These are phyloP conservation scores for Phellinidium pouzarii DNA, from an alignment of 1,284 basidiomycete genomes.

Conservation along the genomic window DNA sequence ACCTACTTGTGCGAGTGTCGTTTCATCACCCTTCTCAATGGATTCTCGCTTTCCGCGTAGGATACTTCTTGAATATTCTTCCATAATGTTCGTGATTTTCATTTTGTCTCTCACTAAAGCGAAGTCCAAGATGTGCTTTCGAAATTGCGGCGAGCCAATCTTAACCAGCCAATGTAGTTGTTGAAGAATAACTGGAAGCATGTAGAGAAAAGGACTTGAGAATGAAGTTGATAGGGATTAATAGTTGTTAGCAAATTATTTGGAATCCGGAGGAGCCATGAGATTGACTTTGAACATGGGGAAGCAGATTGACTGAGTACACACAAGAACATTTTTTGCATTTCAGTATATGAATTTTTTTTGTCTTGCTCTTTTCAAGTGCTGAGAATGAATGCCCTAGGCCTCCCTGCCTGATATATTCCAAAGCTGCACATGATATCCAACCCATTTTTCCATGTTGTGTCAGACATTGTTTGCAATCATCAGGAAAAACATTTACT, in stretches of 20 bases:
- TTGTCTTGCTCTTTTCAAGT: constrained; percentile 23
- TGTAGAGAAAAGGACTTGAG: constrained; percentile 18
- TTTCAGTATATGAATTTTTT: constrained; percentile 26
- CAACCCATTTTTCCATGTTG: constrained; percentile 29
- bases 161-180: constrained; percentile 30
- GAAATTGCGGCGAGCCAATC: constrained; percentile 31
- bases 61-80: constrained; percentile 15
- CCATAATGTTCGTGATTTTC: constrained; percentile 26
- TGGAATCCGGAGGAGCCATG: constrained; percentile 19
- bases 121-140: constrained; percentile 30
- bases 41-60: constrained; percentile 18
- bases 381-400: constrained; percentile 37
- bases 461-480: constrained; percentile 12
- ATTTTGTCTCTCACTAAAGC: constrained; percentile 28
- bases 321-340: constrained; percentile 27
- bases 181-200: neutral
- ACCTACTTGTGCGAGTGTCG: constrained; percentile 19
- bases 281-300: neutral
- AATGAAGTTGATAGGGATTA: neutral
- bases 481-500: neutral
- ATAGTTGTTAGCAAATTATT: neutral
- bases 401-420: constrained; percentile 29
- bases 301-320: constrained; percentile 18
- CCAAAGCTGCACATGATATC: constrained; percentile 32
- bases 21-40: constrained; percentile 19